Base-by-base conservation (phyloP, 345 rosid genomes). In the Citrus cavaleriei region DNA sequence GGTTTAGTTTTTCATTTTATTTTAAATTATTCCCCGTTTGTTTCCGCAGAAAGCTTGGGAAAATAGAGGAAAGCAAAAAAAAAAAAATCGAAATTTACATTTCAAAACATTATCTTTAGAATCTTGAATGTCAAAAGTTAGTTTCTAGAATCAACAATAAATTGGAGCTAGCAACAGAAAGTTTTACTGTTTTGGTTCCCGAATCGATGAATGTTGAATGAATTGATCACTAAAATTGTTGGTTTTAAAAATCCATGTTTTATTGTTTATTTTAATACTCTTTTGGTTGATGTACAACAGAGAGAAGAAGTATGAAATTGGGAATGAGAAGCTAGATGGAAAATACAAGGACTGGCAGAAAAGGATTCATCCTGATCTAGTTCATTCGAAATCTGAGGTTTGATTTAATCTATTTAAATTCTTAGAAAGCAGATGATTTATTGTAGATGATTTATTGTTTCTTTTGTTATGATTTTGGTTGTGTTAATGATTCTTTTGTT, bases 351-450 rank as follows among this genome's bases (percentile, higher is more conserved):
- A 83, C 55, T 92, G 98, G 97, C 99, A 96, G 88, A 96, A 94
- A 86, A 92, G 91, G 83, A 62, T 96, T 68, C 98, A 96, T 86
- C 99, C 99, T 74, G 99, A 96, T 87, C 85, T 96, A 75, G 99
- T 96, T 77, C 98, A 96, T 84, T 87, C 92, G 9, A 96, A 96
- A 80, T 93, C 99, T 4, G 77, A 94, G 98, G 99, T 96, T 25
- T 81, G 73, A 64, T 66, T 25, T 19, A 42, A 34, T 37, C n/a
- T 19, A 16, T 4, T 70, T 7, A 30, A 28, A 32, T 30, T 28
- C 24, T 19, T 40, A 16, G 22, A 0, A 65, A 59, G 55, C 24
- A 1, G 54, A 25, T 6, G 40, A 32, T n/a, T n/a, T 1, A 64
- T 51, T 58, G 10, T 68, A 1, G 54, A 25, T 6, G 40, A 32